Conservation (phyloP, 208 protist genomes). For the Trypanosoma grayi region DNA sequence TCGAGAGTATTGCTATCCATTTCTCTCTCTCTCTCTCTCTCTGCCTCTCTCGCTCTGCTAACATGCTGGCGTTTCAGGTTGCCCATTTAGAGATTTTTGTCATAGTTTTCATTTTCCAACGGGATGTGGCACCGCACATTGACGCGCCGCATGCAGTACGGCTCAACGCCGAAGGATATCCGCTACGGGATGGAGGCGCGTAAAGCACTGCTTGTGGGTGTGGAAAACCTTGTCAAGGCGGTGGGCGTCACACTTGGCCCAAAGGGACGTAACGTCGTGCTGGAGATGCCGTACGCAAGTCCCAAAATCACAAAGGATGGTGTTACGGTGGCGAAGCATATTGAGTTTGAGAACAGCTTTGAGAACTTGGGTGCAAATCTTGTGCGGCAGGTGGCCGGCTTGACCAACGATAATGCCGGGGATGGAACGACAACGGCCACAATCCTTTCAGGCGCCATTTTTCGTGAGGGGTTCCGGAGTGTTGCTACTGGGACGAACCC, state of each 20-base stretch:
- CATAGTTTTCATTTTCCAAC: slow-evolving; percentile 6
- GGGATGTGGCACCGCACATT: slow-evolving; percentile 44
- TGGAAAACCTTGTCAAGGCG: slow-evolving; percentile 96
- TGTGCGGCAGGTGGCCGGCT: slow-evolving; percentile 93
- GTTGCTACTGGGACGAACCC: slow-evolving; percentile 99
- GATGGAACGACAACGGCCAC: slow-evolving; percentile 99
- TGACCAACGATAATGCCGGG: slow-evolving; percentile 98
- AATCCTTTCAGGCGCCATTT: slow-evolving; percentile 97
- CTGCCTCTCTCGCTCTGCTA: slow-evolving; percentile 2
- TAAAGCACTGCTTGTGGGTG: slow-evolving; percentile 91
- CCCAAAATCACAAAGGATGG: slow-evolving; percentile 99
- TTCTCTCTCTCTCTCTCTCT: slow-evolving; percentile 5
- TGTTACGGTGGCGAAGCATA: slow-evolving; percentile 99
- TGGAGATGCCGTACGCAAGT: slow-evolving; percentile 97
- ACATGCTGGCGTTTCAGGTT: too few species aligned
- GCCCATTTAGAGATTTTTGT: too few species aligned
- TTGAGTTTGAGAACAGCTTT: slow-evolving; percentile 98
- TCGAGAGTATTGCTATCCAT: not conserved
- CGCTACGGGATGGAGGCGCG: slow-evolving; percentile 95
- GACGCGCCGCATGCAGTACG: slow-evolving; percentile 59
- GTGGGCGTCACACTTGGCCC: slow-evolving; percentile 98
- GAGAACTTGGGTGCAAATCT: slow-evolving; percentile 99
- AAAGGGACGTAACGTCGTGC: slow-evolving; percentile 98
- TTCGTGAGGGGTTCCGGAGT: slow-evolving; percentile 96
- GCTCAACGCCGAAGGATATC: slow-evolving; percentile 95